phyloP scores from a whole-genome alignment of 176 grass and related monocot species.

The Oryza coarctata region DNA sequence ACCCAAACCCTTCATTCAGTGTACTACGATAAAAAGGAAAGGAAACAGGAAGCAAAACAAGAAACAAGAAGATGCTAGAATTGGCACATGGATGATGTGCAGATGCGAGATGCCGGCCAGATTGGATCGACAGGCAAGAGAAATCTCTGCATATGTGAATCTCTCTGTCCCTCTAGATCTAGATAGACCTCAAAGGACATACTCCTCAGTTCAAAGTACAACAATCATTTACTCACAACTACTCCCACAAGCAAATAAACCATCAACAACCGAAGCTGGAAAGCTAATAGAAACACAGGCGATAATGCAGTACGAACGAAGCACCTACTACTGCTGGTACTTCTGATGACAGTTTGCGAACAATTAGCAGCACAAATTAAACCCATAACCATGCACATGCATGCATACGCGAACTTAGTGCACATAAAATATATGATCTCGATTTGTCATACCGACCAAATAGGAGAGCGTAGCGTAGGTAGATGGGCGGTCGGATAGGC shows the following conservation, averaged over 20 bases:
- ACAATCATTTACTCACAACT: conserved; percentile 26
- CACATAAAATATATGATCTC: conserved; percentile 57
- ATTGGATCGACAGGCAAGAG: conserved; percentile 25
- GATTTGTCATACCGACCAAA: conserved; percentile 45
- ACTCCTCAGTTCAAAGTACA: conserved; percentile 31
- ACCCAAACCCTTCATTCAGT: conserved; percentile 23
- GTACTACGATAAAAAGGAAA: conserved; percentile 45
- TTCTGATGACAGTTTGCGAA: conserved; percentile 15
- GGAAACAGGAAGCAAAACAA: conserved; percentile 55
- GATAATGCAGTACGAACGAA: conserved; percentile 29
- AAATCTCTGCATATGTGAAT: conserved; percentile 48
- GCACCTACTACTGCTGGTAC: not conserved
- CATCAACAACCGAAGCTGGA: conserved; percentile 23
- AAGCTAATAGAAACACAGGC: not conserved
- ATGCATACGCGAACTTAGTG: conserved; percentile 15
- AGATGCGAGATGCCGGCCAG: not conserved
- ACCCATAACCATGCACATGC: conserved; percentile 41
- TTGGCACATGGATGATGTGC: conserved; percentile 52
- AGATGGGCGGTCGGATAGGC: not conserved
- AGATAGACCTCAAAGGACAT: conserved; percentile 1
- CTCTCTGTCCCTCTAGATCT: conserved; percentile 22
- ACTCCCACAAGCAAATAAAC: conserved; percentile 29
- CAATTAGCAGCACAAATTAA: conserved; percentile 6
- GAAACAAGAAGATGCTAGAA: conserved; percentile 48
- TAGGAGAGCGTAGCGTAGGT: conserved; percentile 4